phyloP scores from a whole-genome alignment of 2,329 filamentous ascomycete genomes.

The Cytospora paraplurivora region DNA sequence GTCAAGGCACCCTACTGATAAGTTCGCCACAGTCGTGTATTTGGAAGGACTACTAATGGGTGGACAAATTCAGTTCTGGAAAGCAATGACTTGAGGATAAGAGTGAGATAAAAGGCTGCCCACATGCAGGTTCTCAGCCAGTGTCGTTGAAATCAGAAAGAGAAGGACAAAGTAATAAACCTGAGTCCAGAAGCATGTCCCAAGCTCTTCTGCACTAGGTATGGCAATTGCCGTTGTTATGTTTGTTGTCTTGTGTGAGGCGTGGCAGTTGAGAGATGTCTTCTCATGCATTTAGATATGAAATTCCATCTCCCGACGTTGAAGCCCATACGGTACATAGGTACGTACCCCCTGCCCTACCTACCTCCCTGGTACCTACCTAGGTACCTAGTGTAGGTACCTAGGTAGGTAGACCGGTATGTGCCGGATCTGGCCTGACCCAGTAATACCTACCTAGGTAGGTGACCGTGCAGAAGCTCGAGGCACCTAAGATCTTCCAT shows the following conservation, averaged over 20 bases:
- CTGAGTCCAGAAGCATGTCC: slow-evolving; percentile 10
- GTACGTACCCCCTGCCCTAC: no score
- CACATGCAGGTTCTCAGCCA: slow-evolving; percentile 15
- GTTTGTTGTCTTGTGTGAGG: neutral
- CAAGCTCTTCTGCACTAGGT: neutral
- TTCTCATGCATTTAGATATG: neutral
- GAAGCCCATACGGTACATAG: no score
- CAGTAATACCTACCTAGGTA: neutral
- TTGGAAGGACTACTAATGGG: neutral
- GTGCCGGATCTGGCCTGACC: no score
- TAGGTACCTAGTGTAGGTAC: no score
- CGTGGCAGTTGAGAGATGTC: neutral
- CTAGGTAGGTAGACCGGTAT: no score
- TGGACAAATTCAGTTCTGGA: neutral
- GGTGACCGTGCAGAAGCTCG: slow-evolving; percentile 4
- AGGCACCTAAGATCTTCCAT: neutral
- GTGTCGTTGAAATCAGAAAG: slow-evolving; percentile 9
- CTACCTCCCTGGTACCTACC: no score
- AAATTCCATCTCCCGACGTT: neutral
- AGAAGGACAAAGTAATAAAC: neutral
- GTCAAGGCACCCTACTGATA: neutral
- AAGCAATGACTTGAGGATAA: neutral
- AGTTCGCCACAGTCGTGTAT: neutral
- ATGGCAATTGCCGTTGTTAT: neutral
- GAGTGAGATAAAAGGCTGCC: slow-evolving; percentile 2